These are phyloP conservation scores for Vanrija sp. DNA, from an alignment of 1,284 basidiomycete genomes.

Conservation along the genomic window DNA sequence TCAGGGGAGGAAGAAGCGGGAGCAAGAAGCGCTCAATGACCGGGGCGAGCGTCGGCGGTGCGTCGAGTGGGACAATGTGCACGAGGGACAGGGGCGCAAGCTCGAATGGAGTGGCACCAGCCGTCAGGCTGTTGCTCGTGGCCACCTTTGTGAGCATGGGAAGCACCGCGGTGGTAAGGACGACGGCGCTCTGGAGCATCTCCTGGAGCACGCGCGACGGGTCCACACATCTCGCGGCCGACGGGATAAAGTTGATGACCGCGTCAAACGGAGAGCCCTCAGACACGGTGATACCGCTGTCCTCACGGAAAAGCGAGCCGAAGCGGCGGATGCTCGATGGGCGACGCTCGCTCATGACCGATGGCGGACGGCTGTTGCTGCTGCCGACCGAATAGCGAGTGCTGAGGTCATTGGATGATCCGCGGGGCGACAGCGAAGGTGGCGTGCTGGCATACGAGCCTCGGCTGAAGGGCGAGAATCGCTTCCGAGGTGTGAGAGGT, in stretches of 20 bases:
- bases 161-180: slow-evolving; percentile 33
- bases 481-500: not conserved
- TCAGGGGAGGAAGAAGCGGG: slow-evolving; percentile 19
- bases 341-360: slow-evolving; percentile 2
- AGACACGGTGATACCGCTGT: not conserved
- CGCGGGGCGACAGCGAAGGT: not conserved
- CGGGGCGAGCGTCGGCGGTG: slow-evolving; percentile 25
- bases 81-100: slow-evolving; percentile 27
- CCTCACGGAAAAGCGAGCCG: slow-evolving; percentile 6
- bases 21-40: slow-evolving; percentile 40
- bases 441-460: not conserved
- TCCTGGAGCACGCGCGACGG: slow-evolving; percentile 26
- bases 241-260: slow-evolving; percentile 38
- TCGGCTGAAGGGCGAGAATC: slow-evolving; percentile 1
- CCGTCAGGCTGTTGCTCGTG: slow-evolving; percentile 4
- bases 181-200: slow-evolving; percentile 36
- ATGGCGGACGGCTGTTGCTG: not conserved
- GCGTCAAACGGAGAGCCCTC: slow-evolving; percentile 30
- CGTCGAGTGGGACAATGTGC: slow-evolving; percentile 31
- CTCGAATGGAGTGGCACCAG: not conserved
- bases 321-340: slow-evolving; percentile 1
- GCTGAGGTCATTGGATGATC: slow-evolving; percentile 4
- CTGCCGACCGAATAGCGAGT: not conserved
- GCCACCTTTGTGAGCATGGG: slow-evolving; percentile 20
- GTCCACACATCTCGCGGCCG: slow-evolving; percentile 8